A percentile compares a stretch with the other conserved stretches of the same genome.
These are phyloP conservation scores for Fusarium chaquense DNA, from an alignment of 2,329 filamentous ascomycete species.

Conservation along the genomic window DNA sequence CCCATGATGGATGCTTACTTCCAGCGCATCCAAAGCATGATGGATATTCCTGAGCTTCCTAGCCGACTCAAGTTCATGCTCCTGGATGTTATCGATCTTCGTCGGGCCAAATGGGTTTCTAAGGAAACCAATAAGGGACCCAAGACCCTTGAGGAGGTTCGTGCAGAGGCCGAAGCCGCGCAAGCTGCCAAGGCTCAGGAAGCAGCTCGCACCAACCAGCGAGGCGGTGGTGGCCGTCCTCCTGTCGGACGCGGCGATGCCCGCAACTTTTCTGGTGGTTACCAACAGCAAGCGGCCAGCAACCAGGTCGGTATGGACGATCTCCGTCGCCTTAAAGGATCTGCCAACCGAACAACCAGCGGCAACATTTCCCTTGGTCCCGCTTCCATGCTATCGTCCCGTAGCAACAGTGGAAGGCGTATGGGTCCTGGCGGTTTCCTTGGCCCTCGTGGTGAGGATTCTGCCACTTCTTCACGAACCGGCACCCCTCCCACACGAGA, in stretches of 20 bases:
- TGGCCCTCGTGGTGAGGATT: constrained; percentile 83
- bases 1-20: constrained; percentile 96
- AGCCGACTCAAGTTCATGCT: constrained; percentile 97
- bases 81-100: constrained; percentile 90
- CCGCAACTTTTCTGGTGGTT: constrained; percentile 81
- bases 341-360: constrained; percentile 69
- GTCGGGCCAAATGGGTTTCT: constrained; percentile 80
- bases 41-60: constrained; percentile 81
- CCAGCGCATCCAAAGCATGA: constrained; percentile 83
- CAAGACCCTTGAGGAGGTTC: constrained; percentile 95
- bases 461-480: constrained; percentile 86
- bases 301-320: constrained; percentile 95
- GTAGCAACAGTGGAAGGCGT: constrained; percentile 89
- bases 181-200: constrained; percentile 87
- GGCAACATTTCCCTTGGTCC: constrained; percentile 79
- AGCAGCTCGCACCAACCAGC: constrained; percentile 68
- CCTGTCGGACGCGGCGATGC: constrained; percentile 86
- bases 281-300: constrained; percentile 73
- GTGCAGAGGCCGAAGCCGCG: constrained; percentile 81
- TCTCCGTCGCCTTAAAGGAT: constrained; percentile 81
- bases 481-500: constrained; percentile 81
- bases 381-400: constrained; percentile 86
- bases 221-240: constrained; percentile 77
- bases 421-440: constrained; percentile 81
- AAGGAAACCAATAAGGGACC: constrained; percentile 95